Evolutionary conservation across 2,329 filamentous ascomycete species (phyloP).

Genomic region (Epichloe bromicola): DNA sequence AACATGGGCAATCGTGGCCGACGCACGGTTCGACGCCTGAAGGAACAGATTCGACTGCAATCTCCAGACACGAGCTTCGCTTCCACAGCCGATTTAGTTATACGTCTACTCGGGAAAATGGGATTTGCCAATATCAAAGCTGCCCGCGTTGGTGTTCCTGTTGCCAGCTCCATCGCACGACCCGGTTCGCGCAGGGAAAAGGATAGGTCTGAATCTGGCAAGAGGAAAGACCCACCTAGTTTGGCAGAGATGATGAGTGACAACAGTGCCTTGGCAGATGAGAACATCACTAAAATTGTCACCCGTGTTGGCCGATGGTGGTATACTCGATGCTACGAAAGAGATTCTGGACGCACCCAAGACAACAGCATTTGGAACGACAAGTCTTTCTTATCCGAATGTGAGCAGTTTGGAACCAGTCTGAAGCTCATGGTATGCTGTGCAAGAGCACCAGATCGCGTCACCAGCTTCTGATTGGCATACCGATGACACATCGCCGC

Average conservation of each 20-base stretch:
- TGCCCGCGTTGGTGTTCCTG: conserved; percentile 66
- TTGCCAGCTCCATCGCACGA: conserved; percentile 38
- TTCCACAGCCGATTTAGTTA: conserved; percentile 46
- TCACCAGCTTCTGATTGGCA: conserved; percentile 31
- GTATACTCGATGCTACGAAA: conserved; percentile 89
- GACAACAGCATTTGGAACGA: conserved; percentile 65
- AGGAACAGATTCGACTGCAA: conserved; percentile 52
- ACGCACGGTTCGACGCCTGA: conserved; percentile 55
- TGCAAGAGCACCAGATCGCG: conserved; percentile 61
- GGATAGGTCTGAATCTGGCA: conserved; percentile 8
- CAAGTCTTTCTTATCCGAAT: conserved; percentile 63
- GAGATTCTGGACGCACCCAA: conserved; percentile 34
- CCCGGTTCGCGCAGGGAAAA: conserved; percentile 10
- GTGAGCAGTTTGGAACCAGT: conserved; percentile 73
- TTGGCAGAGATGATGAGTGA: conserved; percentile 64
- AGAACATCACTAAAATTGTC: conserved; percentile 84
- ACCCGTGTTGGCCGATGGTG: conserved; percentile 89
- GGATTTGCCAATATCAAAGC: conserved; percentile 63
- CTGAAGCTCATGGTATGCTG: conserved; percentile 87
- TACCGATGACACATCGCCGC: background rate
- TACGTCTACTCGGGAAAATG: conserved; percentile 52
- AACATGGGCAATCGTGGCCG: conserved; percentile 67
- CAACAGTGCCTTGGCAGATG: conserved; percentile 57
- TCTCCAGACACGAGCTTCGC: conserved; percentile 48
- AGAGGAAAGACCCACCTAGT: conserved; percentile 34